Evolutionary conservation across 106 monocot genomes (phyloP), one percentile per base, ranked within the genome.

Genomic region (Cymbidium sinense): DNA sequence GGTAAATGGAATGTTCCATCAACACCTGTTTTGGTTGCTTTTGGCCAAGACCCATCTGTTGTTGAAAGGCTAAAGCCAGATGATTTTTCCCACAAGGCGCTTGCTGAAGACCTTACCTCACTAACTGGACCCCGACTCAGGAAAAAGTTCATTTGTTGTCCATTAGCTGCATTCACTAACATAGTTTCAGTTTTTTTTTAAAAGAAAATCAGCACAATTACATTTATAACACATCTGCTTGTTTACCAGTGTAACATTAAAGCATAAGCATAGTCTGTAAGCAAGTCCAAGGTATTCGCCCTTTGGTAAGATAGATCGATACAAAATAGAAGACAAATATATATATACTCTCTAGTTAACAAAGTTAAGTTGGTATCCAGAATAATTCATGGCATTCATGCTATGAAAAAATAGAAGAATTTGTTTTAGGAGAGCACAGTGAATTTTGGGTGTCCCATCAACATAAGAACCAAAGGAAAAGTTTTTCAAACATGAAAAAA

Each of bases 61-160:
- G 81, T 83, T 55, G 80, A 64, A 55, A 81, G 72, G 62, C 83
- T 81, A 77, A 83, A 79, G 34, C 76, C 81, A 43, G 25, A 77
- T 52, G 84, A 80, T 36, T 78, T 78, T 30, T 82, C 84, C 84
- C 84, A 82, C 51, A 55, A 65, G 4, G 83, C 34, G 67, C 55
- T 81, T 50, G 77, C 25, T 11, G 70, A 54, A 11, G 70, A 27
- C 33, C 75, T 79, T 34, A 36, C 34, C 12, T 79, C 47, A 61
- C 70, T 75, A 74, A 81, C 85, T 28, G 83, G 79, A 29, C 58
- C 37, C 62, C 30, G 34, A 70, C 50, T 81, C 34, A 81, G 35
- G 2, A 85, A 62, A 74, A 83, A 74, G 43, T 81, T 81, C 85
- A 83, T 90, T 34, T 85, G 81, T 34, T 85, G 87, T 34, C 81